A percentile compares a stretch with the other conserved stretches of the same genome.
These are phyloP conservation scores for Alternaria brassicae DNA, from an alignment of 2,329 filamentous ascomycete species.

Conservation along the genomic window DNA sequence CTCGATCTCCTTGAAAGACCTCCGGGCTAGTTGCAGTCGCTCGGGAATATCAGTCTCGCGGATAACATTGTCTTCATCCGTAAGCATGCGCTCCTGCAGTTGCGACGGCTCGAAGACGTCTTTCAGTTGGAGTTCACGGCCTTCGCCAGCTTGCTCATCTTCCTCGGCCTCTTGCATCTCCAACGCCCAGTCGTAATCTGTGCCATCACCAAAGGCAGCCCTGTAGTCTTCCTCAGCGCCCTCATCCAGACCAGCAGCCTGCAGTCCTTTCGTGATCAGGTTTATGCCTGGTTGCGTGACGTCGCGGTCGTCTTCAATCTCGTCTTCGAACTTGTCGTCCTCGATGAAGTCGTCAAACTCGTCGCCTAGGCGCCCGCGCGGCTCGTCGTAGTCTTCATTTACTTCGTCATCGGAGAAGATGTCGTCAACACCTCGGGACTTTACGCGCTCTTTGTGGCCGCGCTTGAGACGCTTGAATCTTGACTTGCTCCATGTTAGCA, in stretches of 20 bases:
- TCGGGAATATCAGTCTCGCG: constrained; percentile 90
- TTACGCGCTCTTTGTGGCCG: constrained; percentile 75
- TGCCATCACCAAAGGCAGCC: constrained; percentile 92
- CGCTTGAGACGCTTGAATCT: constrained; percentile 98
- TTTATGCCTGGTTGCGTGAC: constrained; percentile 81
- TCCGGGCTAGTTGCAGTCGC: constrained; percentile 89
- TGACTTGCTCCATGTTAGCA: constrained; percentile 60
- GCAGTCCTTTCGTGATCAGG: constrained; percentile 72
- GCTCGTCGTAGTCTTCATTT: constrained; percentile 59
- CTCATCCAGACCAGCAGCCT: constrained; percentile 86
- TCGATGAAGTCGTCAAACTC: constrained; percentile 83
- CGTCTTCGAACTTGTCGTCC: constrained; percentile 80
- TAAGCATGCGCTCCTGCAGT: constrained; percentile 90
- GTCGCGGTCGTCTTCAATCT: constrained; percentile 86
- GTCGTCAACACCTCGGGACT: constrained; percentile 78
- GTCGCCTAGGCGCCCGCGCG: constrained; percentile 40
- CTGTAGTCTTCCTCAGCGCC: constrained; percentile 95
- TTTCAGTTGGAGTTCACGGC: constrained; percentile 89
- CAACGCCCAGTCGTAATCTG: constrained; percentile 94
- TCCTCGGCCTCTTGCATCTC: constrained; percentile 84
- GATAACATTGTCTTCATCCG: constrained; percentile 92
- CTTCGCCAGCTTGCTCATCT: constrained; percentile 77
- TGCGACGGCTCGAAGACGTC: constrained; percentile 98
- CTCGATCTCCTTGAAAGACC: constrained; percentile 82
- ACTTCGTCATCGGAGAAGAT: constrained; percentile 98